Evolutionary conservation across 2,329 filamentous ascomycete species (phyloP), one percentile per base, ranked within the genome.

Genomic region (Ophiostoma montium): DNA sequence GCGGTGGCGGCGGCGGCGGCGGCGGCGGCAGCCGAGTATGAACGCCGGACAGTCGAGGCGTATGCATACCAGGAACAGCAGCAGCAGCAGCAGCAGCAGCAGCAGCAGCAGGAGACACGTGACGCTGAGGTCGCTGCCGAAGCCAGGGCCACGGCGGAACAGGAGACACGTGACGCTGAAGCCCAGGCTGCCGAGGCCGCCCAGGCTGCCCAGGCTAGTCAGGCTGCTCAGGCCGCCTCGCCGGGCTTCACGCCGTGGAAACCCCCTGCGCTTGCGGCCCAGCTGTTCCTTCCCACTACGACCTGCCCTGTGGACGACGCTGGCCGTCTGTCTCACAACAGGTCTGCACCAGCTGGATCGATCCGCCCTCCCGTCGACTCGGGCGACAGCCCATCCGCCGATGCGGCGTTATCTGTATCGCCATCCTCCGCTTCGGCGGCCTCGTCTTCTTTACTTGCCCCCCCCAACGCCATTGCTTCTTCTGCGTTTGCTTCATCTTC

Each of bases 81-180:
- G 3, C 60, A 63, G n/a, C 36, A 41, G 15, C 41, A 44, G 15
- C 33, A 63, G 59, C 59, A 65, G 64, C 50, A 68, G 56, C 58
- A 69, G 63, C 23, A 52, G 63, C 47, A 56, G 64, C 31, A 57
- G 65, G 23, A 66, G 21, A 39, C 13, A n/a, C 21, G 21, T n/a
- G 52, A 55, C 30, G 12, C 16, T 10, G 23, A 41, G 9, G 39
- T 5, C 3, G n/a, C n/a, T n/a, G 38, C 19, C 7, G 19, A 42
- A 11, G 39, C 9, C 3, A 21, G 16, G 8, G 39, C 39, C 23
- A 27, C 27, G n/a, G n/a, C n/a, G n/a, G n/a, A 56, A 64, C 31
- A 57, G 65, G 23, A 66, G 21, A 39, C 13, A n/a, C 21, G 21
- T n/a, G 52, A 55, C 30, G 12, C 16, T 10, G 23, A 41, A 5